Base-by-base conservation (phyloP, 75 land plant species). In the Cupressus sempervirens region DNA sequence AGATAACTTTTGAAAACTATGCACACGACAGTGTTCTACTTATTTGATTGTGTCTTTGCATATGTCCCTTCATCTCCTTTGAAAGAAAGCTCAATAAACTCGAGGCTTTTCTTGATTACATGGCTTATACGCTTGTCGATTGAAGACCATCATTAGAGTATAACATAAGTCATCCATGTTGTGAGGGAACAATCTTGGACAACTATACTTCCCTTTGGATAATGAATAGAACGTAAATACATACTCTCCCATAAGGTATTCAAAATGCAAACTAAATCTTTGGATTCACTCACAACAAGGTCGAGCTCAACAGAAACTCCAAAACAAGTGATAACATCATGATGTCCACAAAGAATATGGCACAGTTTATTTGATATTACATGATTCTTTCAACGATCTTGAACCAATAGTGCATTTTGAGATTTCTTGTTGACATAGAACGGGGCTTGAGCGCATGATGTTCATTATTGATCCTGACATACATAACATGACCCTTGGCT, bases 341-440 rank as follows among this genome's bases (percentile, higher is more conserved):
- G 99, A 88, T 98, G 99, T 29, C 99, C 99, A 90, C 95, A 98
- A 1, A 98, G 95, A 80, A 98, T 94, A 84, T 98, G 99, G 41
- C 92, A 91, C 12, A 99, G 99, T 67, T 91, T 93, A 65, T 92
- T 92, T 45, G 85, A 86, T 80, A 98, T 83, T 15, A 96, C 88
- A 87, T 84, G 86, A 46, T 94, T 95, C 84, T 90, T 95, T 8
- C 92, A 84, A 45, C 85, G 46, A 30, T 96, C 96, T 40, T 34
- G 68, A 58, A 41, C 14, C 26, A 52, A 76, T 68, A 56, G 89
- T 43, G 90, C 29, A 83, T 75, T 86, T 20, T 87, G 80, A 3
- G 86, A 77, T 86, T 84, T 88, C 84, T 91, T 96, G 13, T 92
- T 93, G 20, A 83, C 53, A 29, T n/a, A n/a, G n/a, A n/a, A n/a